Evolutionary conservation across 495 filamentous ascomycete genomes (phyloP).

Genomic region (Penicillium salamii): DNA sequence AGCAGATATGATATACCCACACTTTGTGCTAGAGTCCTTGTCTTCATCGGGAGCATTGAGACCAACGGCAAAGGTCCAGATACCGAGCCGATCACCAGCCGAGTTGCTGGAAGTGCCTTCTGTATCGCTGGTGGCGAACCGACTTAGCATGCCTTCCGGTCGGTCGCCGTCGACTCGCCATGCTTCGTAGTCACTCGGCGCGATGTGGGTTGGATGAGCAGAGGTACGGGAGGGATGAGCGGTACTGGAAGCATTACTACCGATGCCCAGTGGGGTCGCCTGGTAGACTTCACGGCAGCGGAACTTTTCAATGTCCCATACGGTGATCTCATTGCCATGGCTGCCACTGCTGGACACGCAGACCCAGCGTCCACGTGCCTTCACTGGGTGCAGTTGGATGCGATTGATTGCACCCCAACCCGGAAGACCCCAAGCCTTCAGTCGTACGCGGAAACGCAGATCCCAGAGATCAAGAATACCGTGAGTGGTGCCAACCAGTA

Average conservation of each 20-base stretch:
- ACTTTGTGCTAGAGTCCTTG: constrained; percentile 38
- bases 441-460: constrained; percentile 80
- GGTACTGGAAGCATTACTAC: constrained; percentile 16
- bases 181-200: constrained; percentile 70
- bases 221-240: constrained; percentile 31
- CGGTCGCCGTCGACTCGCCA: constrained; percentile 90
- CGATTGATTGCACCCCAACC: constrained; percentile 80
- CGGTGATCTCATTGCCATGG: constrained; percentile 80
- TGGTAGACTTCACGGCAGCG: constrained; percentile 88
- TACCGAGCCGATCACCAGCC: constrained; percentile 56
- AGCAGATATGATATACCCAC: constrained; percentile 75
- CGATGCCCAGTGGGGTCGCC: constrained; percentile 36
- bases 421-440: constrained; percentile 87
- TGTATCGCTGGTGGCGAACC: constrained; percentile 66
- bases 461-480: constrained; percentile 96
- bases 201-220: constrained; percentile 44
- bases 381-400: constrained; percentile 71
- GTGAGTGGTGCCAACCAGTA: constrained; percentile 87
- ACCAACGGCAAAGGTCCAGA: constrained; percentile 50
- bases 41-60: constrained; percentile 47
- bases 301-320: constrained; percentile 93
- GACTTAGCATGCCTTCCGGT: constrained; percentile 82
- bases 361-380: constrained; percentile 73
- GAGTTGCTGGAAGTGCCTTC: constrained; percentile 39
- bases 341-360: constrained; percentile 87